Evolutionary conservation across 2,329 filamentous ascomycete species (phyloP), one percentile per base, ranked within the genome.

Genomic region (Dryadomyces quercivorus): DNA sequence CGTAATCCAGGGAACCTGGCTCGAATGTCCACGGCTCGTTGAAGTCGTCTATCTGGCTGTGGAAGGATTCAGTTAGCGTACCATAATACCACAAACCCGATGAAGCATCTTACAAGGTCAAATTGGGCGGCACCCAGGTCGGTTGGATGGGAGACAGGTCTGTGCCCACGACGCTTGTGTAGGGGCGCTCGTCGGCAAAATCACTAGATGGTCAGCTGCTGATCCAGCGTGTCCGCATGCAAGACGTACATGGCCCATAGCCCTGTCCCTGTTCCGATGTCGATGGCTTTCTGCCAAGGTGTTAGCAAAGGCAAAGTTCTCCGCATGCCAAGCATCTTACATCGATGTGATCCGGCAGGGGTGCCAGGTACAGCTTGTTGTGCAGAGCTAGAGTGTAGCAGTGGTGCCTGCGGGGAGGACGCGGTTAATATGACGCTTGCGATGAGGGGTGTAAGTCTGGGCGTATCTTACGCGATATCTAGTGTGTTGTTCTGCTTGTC

Each of bases 91-190:
- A 21, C 16, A 5, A 34, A 18, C 18, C 7, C 20, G 18, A 10
- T 20, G 3, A 7, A 5, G n/a, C n/a, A 13, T 53, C 54, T 52
- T 38, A 54, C 47, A 80, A 81, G 20, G 69, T 68, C 38, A 65
- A 21, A 44, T 84, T 85, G 38, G 73, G 70, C 5, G 80, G 79
- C 0, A 82, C 72, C 67, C 75, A 77, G n/a, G 66, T 67, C 1
- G 77, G 76, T 58, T 81, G 78, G 10, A 79, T 78, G 0, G 77
- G 76, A 8, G 75, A 78, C 13, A 81, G 67, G 61, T 81, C 77
- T 16, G 75, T 77, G 22, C 78, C 77, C 48, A 72, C 72, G 10
- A 65, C 78, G 68, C 63, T 69, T 58, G 62, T 69, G 58, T 67
- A 62, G 31, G 75, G 74, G 43, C 72, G 72, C 5, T 69, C 58